These are phyloP conservation scores for Cadophora gregata DNA, from an alignment of 2,329 filamentous ascomycete genomes.

Conservation along the genomic window DNA sequence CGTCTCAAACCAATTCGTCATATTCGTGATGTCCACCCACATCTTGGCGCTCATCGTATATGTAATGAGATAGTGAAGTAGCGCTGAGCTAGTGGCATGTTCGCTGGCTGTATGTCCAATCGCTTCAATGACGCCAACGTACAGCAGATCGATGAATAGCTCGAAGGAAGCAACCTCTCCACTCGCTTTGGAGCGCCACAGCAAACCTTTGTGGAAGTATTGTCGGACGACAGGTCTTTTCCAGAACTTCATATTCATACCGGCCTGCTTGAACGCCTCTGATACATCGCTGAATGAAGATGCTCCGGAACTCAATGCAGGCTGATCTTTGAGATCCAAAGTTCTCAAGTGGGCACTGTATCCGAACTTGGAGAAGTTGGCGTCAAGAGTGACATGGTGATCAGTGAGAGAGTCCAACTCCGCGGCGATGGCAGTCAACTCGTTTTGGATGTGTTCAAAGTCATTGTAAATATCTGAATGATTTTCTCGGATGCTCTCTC, in stretches of 20 bases:
- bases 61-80: constrained; percentile 1
- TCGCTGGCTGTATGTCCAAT: constrained; percentile 10
- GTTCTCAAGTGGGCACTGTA: neutral
- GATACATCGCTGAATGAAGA: neutral
- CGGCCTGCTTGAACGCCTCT: neutral
- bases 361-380: constrained; percentile 1
- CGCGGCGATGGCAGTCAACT: neutral
- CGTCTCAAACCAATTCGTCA: constrained; percentile 2
- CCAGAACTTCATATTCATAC: constrained; percentile 1
- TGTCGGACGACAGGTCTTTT: neutral
- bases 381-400: neutral
- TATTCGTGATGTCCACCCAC: neutral
- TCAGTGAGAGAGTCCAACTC: constrained; percentile 1
- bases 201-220: constrained; percentile 1
- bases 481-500: neutral
- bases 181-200: constrained; percentile 5
- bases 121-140: neutral
- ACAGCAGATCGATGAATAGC: neutral
- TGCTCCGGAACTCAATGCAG: neutral
- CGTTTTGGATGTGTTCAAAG: neutral
- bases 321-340: neutral
- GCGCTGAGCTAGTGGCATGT: neutral
- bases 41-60: neutral
- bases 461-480: neutral
- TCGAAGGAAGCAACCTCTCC: constrained; percentile 1